Percentiles rank a stretch among this genome's conserved stretches.
Evolutionary conservation across 352 stramenopile species (phyloP).

Genomic region (Elongisporangium anandrum): DNA sequence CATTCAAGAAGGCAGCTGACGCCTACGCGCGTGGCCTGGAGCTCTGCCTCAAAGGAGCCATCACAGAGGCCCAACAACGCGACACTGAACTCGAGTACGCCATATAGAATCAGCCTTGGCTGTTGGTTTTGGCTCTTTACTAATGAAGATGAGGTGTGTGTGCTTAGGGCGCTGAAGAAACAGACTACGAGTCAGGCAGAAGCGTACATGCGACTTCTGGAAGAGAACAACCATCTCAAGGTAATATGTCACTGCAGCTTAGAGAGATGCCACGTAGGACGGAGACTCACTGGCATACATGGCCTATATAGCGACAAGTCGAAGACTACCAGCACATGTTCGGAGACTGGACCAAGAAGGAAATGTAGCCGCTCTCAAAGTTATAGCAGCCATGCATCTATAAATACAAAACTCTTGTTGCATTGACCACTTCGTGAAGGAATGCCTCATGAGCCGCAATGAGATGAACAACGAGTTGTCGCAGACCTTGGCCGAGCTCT

Average conservation of each 20-base stretch:
- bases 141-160: background rate
- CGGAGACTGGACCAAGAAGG: constrained; percentile 80
- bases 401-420: background rate
- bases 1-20: constrained; percentile 65
- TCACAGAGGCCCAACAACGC: constrained; percentile 59
- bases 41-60: constrained; percentile 61
- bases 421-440: background rate
- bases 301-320: constrained; percentile 38
- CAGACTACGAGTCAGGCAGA: constrained; percentile 69
- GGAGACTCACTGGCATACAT: background rate
- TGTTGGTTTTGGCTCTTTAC: background rate
- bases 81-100: constrained; percentile 71
- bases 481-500: background rate
- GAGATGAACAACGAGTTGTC: background rate
- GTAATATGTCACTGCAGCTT: constrained; percentile 12
- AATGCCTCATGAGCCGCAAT: background rate
- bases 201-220: constrained; percentile 66
- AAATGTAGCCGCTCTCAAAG: constrained; percentile 56
- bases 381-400: background rate
- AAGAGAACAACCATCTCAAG: constrained; percentile 74
- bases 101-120: background rate
- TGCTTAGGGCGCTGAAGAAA: constrained; percentile 46
- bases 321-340: constrained; percentile 83
- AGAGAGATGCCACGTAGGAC: no score
- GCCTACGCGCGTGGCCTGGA: constrained; percentile 70